Conservation (phyloP, 305 asterid species). For the Caryopteris hybrid region DNA sequence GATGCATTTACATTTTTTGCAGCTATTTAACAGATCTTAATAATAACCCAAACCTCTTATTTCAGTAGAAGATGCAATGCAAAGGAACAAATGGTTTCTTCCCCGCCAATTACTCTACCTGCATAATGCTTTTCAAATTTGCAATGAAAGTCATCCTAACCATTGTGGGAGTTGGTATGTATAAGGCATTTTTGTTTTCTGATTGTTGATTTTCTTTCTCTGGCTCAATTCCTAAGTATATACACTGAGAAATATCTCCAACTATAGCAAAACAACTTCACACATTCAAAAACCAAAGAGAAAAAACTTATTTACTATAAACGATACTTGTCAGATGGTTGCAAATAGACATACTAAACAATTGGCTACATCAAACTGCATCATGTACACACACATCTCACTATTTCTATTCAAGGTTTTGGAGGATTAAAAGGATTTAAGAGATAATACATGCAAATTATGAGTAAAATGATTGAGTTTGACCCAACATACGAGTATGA, state of each 20-base stretch:
- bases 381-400: not conserved
- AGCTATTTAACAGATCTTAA: too few species aligned
- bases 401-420: constrained; percentile 23
- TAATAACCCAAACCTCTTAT: not conserved
- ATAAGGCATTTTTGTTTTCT: too few species aligned
- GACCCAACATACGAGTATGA: constrained; percentile 24
- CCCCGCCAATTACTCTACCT: constrained; percentile 22
- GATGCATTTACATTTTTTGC: too few species aligned
- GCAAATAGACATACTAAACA: too few species aligned
- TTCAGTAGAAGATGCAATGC: not conserved
- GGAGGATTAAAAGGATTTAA: constrained; percentile 24
- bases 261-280: too few species aligned
- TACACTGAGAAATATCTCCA: too few species aligned
- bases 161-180: constrained; percentile 24
- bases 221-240: too few species aligned
- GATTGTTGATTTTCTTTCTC: too few species aligned
- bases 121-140: constrained; percentile 12
- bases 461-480: constrained; percentile 23
- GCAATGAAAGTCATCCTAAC: constrained; percentile 15
- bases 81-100: not conserved
- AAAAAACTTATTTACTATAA: too few species aligned
- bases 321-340: too few species aligned
- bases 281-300: too few species aligned
- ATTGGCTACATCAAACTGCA: too few species aligned
- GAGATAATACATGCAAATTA: constrained; percentile 30